Evolutionary conservation across 2,329 filamentous ascomycete species (phyloP).

Genomic region (Curvularia lunata): DNA sequence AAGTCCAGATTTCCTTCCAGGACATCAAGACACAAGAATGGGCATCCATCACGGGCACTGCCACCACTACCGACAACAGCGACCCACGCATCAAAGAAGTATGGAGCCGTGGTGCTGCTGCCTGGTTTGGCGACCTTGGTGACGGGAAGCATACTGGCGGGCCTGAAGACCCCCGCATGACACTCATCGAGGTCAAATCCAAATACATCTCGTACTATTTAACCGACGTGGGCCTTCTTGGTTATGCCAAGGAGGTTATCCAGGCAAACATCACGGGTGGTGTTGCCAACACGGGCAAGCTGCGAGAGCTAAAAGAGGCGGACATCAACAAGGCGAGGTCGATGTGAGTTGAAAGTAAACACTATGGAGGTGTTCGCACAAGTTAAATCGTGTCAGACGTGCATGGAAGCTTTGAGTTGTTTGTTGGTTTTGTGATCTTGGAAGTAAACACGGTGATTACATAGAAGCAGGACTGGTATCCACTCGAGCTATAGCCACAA

Average conservation of each 20-base stretch:
- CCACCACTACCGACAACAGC: conserved; percentile 49
- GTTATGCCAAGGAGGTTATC: conserved; percentile 51
- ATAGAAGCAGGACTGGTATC: not conserved
- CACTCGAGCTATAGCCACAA: not conserved
- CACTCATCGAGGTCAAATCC: conserved; percentile 49
- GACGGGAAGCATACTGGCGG: conserved; percentile 57
- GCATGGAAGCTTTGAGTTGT: conserved; percentile 2
- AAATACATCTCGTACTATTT: conserved; percentile 51
- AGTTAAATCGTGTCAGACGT: conserved; percentile 7
- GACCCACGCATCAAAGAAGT: conserved; percentile 59
- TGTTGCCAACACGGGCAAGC: conserved; percentile 50
- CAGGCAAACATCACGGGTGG: conserved; percentile 47
- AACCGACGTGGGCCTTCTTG: conserved; percentile 43
- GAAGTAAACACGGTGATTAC: not conserved
- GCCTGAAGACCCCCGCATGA: conserved; percentile 57
- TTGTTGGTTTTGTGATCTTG: not conserved
- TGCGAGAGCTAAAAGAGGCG: conserved; percentile 57
- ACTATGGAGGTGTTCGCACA: not conserved
- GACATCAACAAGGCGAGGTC: conserved; percentile 53
- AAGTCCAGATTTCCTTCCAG: conserved; percentile 56
- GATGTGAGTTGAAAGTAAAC: conserved; percentile 12
- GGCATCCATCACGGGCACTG: conserved; percentile 55
- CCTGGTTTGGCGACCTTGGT: conserved; percentile 60
- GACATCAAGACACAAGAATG: conserved; percentile 56
- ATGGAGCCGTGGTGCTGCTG: conserved; percentile 48